Base-by-base conservation (phyloP, 352 stramenopile genomes). In the Globisporangium emineosum region DNA sequence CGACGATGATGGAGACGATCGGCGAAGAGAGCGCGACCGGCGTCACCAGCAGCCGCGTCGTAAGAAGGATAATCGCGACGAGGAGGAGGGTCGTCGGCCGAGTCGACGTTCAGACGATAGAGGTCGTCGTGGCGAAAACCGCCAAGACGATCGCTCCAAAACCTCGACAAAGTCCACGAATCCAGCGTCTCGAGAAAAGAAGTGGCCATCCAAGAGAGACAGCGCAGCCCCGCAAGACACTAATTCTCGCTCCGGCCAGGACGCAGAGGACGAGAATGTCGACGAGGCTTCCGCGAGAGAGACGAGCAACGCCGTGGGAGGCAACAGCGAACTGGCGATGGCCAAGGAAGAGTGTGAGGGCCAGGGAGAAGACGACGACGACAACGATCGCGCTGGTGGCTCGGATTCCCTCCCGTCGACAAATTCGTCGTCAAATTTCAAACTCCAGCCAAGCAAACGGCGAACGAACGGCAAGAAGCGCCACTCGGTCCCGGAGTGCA, bases 401-500 rank as follows among this genome's bases (percentile, higher is more conserved):
- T 43, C 12, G 23, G 54, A 66, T 23, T 49, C 19, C 1, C 9
- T 50, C 29, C 62, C 51, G 9, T 57, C 51, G 6, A 42, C 51
- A 17, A 23, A 27, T 15, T 57, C 7, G 29, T 57, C 51, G 0
- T 40, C 17, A 29, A 57, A 13, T n/a, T 57, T 57, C 43, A 60
- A 63, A 8, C 30, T 77, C 7, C 61, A 77, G 43, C 76, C 76
- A 10, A 88, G 78, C 70, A 89, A 90, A 57, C 64, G 74, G 33
- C 79, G 81, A 17, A 90, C 81, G 15, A 90, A 90, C 47, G 81
- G 79, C 50, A 90, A 90, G 67, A 90, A 90, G 65, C 77, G 62
- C 5, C 54, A 69, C 21, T 68, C 70, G 17, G 60, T 71, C 3
- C 64, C 70, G 33, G 72, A 79, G 13, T 79, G 72, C 56, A 61